Percentiles rank a stretch among this genome's conserved stretches.
Conservation (phyloP, 129 eudicot genomes). For the Tanacetum coccineum region DNA sequence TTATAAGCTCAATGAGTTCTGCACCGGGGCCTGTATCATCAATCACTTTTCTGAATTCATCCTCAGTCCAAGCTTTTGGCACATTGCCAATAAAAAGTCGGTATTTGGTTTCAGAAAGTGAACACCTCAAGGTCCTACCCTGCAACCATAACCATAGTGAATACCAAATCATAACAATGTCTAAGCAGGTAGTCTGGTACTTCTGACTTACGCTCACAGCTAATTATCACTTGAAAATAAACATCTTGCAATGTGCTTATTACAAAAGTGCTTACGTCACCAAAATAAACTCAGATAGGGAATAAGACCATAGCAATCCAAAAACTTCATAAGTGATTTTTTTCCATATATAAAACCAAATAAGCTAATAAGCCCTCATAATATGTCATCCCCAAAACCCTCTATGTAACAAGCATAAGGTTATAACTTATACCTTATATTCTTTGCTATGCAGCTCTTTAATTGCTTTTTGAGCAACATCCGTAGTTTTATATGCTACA, state of each 20-base stretch:
- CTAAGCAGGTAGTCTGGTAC: not conserved
- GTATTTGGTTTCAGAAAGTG: slow-evolving; percentile 90
- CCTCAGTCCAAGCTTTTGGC: slow-evolving; percentile 88
- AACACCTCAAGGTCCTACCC: slow-evolving; percentile 90
- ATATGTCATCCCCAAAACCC: too few relatives aligned
- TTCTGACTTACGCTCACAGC: too few relatives aligned
- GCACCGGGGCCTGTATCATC: slow-evolving; percentile 94
- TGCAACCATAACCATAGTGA: slow-evolving; percentile 32
- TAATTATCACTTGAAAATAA: too few relatives aligned
- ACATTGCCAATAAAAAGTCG: slow-evolving; percentile 87
- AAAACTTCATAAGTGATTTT: too few relatives aligned
- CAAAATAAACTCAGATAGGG: too few relatives aligned
- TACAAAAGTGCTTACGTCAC: too few relatives aligned
- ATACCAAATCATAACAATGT: not conserved
- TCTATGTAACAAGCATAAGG: not conserved
- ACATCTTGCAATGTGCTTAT: too few relatives aligned
- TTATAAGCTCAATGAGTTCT: slow-evolving; percentile 84
- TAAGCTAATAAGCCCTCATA: too few relatives aligned
- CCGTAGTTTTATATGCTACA: slow-evolving; percentile 80
- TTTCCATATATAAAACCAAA: too few relatives aligned
- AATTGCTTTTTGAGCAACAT: slow-evolving; percentile 86
- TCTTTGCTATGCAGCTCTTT: slow-evolving; percentile 85
- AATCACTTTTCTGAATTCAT: slow-evolving; percentile 69
- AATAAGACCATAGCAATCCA: too few relatives aligned
- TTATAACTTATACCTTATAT: slow-evolving; percentile 50